Base-by-base conservation (phyloP, 495 filamentous ascomycete genomes). In the Paragyromitra xinjiangensis region DNA sequence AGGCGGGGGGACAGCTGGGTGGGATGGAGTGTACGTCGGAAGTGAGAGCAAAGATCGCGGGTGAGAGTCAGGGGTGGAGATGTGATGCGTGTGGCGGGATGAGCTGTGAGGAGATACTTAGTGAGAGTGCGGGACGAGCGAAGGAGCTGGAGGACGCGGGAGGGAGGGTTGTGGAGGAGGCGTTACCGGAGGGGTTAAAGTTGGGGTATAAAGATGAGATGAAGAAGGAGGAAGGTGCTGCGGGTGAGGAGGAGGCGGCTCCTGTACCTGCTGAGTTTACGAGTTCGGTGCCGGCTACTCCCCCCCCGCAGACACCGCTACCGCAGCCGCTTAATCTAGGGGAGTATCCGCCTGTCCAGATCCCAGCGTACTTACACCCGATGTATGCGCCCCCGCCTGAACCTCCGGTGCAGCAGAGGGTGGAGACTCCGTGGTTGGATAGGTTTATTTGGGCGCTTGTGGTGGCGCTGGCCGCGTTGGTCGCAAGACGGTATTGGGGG, bases 1-100 rank as follows among this genome's bases (percentile, higher is more conserved):
- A 91, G 69, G 87, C 89, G 1, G 86, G 85, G 66, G 91, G 95
- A 0, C 95, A 99, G 86, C 85, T 99, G 0, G 95, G 95, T 2
- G 95, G 95, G 3, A 84, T 98, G 83, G 94, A 97, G 73, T 90
- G 90, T 19, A 86, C 80, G 58, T 88, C 90, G 6, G 86, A 84
- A 9, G 88, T 91, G 68, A 84, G 94, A 71, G 85, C 86, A 77
- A 85, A 88, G 70, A 87, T 93, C 80, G 95, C 95, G 14, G 84
- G 75, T 42, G 87, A 89, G 82, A 92, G 89, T 74, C 73, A 80
- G 14, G 83, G 44, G 11, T 97, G 88, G 89, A 85, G 84, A 72
- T 96, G 93, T 85, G 82, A 84, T 0, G 87, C 84, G 14, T 96
- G 94, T 81, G 88, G 85, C 22, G 87, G 85, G 24, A 87, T 84